Conservation (phyloP, 2,329 filamentous ascomycete species). For the Pyrenophora teres region DNA sequence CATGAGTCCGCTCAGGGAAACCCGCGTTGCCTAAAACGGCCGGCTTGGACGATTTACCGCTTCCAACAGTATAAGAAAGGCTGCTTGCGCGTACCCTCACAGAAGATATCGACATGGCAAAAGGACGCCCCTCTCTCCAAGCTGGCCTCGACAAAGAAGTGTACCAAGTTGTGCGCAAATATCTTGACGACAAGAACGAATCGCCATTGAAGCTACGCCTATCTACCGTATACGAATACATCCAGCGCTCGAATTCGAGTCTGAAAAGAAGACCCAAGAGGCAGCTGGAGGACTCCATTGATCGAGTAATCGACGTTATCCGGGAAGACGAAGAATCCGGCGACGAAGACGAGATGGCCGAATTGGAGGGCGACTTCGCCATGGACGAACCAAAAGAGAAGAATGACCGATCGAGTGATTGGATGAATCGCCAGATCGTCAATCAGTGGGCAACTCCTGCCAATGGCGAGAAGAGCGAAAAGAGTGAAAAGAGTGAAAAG, state of each 20-base stretch:
- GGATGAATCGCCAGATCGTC: slow-evolving; percentile 69
- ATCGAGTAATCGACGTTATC: slow-evolving; percentile 75
- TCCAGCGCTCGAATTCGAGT: slow-evolving; percentile 85
- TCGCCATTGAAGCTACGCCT: slow-evolving; percentile 59
- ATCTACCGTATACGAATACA: slow-evolving; percentile 72
- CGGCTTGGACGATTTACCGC: too few species aligned
- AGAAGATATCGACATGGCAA: slow-evolving; percentile 28
- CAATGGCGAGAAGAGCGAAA: slow-evolving; percentile 30
- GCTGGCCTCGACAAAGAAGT: slow-evolving; percentile 58
- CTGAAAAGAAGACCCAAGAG: slow-evolving; percentile 82
- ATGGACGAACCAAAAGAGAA: slow-evolving; percentile 28
- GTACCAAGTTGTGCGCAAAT: slow-evolving; percentile 77
- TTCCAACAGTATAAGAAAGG: too few species aligned
- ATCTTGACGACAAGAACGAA: slow-evolving; percentile 67
- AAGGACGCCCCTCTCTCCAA: slow-evolving; percentile 40
- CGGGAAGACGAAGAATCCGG: slow-evolving; percentile 63
- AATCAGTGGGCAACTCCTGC: slow-evolving; percentile 57
- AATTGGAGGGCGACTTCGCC: slow-evolving; percentile 50
- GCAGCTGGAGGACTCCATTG: slow-evolving; percentile 81
- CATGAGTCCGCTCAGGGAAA: too few species aligned
- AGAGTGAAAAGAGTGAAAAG: slow-evolving; percentile 38
- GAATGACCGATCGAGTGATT: slow-evolving; percentile 52
- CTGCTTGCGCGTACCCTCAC: too few species aligned
- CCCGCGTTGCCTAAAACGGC: too few species aligned
- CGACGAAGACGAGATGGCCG: slow-evolving; percentile 56